Evolutionary conservation across 1,139 yeast genomes (phyloP), one percentile per base, ranked within the genome.

Genomic region (Suhomyces yuchorum): DNA sequence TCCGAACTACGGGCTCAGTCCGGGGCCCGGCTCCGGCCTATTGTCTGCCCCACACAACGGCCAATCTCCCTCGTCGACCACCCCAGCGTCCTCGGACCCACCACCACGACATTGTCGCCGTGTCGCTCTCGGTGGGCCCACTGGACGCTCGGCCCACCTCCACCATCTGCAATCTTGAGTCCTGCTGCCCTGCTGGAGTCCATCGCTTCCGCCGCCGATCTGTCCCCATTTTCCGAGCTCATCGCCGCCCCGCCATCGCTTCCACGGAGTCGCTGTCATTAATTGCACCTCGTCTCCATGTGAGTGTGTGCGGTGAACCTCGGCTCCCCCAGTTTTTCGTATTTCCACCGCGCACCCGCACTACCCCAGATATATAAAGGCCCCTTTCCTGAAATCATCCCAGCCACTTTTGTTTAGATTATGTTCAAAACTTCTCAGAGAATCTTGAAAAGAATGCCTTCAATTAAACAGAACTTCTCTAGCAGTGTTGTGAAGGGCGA

Each of bases 401-500:
- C 11, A n/a, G 30, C 34, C 36, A 12, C 35, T 23, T 30, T 30
- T 30, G 34, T 30, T 30, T 18, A 24, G 28, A 39, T 33, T 32
- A 51, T 51, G 54, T 51, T 51, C 44, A 51, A 43, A 42, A 28
- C 48, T 26, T 43, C 47, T 6, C 38, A 46, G 32, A 41, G 44
- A 47, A 38, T 47, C 33, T 30, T 44, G 40, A 43, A 38, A 24
- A 49, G 46, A 43, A 51, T 51, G 54, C 52, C 54, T 18, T 39
- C 45, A 37, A 41, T 48, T 38, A 44, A 47, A 42, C 51, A 49
- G 46, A 56, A 56, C 52, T 65, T 75, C 52, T 59, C 71, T 42
- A 61, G 73, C 23, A 57, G 70, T n/a, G 59, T 67, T 53, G 56
- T 66, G 40, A 82, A 82, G 60, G 96, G 96, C 42, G 82, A 81